Conservation (phyloP, 176 grass and related monocot genomes). For the maize (Zea mays) region DNA sequence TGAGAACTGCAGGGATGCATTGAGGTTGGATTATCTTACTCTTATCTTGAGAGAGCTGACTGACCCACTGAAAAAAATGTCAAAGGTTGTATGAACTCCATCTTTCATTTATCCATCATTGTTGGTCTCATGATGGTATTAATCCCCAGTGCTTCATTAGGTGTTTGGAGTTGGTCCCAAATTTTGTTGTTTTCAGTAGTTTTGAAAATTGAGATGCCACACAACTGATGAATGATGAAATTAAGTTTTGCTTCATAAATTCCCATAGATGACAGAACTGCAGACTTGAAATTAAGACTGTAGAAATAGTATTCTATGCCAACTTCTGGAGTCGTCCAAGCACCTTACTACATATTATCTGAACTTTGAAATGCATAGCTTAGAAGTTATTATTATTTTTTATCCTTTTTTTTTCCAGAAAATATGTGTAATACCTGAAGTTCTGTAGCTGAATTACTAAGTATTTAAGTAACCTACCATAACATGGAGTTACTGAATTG, state of each 20-base stretch:
- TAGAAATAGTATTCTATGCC: not conserved
- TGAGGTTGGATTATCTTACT: slow-evolving; percentile 86
- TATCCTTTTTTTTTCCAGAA: not conserved
- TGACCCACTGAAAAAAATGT: slow-evolving; percentile 62
- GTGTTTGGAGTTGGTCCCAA: not conserved
- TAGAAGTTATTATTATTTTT: not conserved
- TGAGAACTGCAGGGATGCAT: slow-evolving; percentile 60
- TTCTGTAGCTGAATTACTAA: not conserved
- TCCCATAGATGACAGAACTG: not conserved
- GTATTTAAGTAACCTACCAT: not conserved
- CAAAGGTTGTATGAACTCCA: slow-evolving; percentile 58
- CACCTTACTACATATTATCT: not conserved
- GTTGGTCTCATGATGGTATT: slow-evolving; percentile 10
- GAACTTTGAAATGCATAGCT: not conserved
- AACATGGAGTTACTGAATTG: not conserved
- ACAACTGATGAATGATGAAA: slow-evolving; percentile 12
- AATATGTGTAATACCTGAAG: slow-evolving; percentile 28
- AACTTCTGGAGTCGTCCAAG: slow-evolving; percentile 3
- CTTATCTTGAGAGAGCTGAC: slow-evolving; percentile 76
- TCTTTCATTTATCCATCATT: slow-evolving; percentile 16
- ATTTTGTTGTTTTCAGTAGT: not conserved
- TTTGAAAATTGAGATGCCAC: slow-evolving; percentile 16
- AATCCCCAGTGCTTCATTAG: slow-evolving; percentile 3
- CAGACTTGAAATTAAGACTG: not conserved
- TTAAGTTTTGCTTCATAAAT: not conserved